Evolutionary conservation across 2,329 filamentous ascomycete genomes (phyloP).

Genomic region (Fusarium sp.): DNA sequence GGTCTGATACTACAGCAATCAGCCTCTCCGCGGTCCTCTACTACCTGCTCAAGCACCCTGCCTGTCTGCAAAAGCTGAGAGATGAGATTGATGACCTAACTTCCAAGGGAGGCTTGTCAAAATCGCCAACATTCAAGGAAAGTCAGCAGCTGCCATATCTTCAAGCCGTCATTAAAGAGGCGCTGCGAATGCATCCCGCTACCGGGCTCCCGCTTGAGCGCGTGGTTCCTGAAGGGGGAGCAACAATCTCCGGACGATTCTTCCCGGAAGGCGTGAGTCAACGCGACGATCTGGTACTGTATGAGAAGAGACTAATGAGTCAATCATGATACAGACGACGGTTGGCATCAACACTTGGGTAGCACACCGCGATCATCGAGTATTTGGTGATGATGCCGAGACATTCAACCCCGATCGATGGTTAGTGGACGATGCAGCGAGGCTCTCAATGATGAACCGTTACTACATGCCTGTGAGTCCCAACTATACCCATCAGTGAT

Average conservation of each 20-base stretch:
- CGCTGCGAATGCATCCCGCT: constrained; percentile 35
- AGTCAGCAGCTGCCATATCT: constrained; percentile 33
- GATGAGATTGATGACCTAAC: constrained; percentile 12
- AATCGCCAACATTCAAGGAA: constrained; percentile 26
- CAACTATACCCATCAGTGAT: rapidly evolving
- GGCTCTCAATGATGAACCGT: constrained; percentile 32
- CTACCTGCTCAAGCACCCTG: constrained; percentile 21
- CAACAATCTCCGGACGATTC: constrained; percentile 21
- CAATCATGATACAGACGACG: constrained; percentile 7
- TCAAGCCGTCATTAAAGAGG: constrained; percentile 36
- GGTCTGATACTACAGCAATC: constrained; percentile 38
- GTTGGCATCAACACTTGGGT: constrained; percentile 40
- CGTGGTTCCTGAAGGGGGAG: constrained; percentile 31
- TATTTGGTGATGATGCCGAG: constrained; percentile 32
- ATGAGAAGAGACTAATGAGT: not conserved
- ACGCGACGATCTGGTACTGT: too few species aligned
- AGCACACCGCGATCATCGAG: constrained; percentile 25
- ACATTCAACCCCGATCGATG: constrained; percentile 33
- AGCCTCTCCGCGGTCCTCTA: constrained; percentile 34
- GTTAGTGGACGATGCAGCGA: constrained; percentile 1
- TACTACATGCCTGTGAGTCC: constrained; percentile 34
- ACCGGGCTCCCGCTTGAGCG: constrained; percentile 31
- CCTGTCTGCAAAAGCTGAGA: constrained; percentile 9
- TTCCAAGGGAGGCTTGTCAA: constrained; percentile 2
- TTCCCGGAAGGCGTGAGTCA: constrained; percentile 33